Base-by-base conservation (phyloP, 2,329 filamentous ascomycete genomes). In the Ceratocystiopsis sp. region DNA sequence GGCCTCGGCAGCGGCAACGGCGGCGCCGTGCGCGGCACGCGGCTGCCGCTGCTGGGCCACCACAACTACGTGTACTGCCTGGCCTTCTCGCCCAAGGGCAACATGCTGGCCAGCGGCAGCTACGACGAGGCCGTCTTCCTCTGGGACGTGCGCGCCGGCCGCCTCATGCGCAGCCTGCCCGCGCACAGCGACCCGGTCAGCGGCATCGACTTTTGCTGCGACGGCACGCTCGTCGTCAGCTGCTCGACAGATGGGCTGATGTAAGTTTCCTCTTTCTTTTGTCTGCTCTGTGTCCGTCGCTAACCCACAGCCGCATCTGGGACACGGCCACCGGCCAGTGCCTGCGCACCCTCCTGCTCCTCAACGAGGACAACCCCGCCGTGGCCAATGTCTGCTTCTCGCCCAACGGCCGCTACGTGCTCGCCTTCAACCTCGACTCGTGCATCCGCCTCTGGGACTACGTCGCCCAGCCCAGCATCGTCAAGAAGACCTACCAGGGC, bases 41-140 rank as follows among this genome's bases (percentile, higher is more conserved):
- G 66, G 52, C 65, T 66, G 2, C 72, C 75, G 6, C 67, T 96
- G 50, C 69, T 82, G 19, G 89, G 91, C 3, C 91, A 98, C 55
- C 86, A 95, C 60, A 96, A 93, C 61, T 96, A 96, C 60, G 80
- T 98, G 32, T 94, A 93, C 61, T 85, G 81, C 41, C 68, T 98
- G 33, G 86, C 87, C 7, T 96, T 96, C 60, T 89, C 84, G n/a
- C 91, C 91, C 2, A 96, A 95, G 59, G 91, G 91, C 19, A 98
- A 98, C 56, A 94, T 96, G 57, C 73, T 98, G 33, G 91, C 87
- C 15, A 93, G 84, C 51, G 91, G 91, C 13, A 93, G 84, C 50
- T 96, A 95, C 61, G 91, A 98, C 52, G 91, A 98, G 65, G 91
- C 91, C 5, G 85, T 98, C 0, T 95, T 94, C 50, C 63, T 98